Base-by-base conservation (phyloP, 768 basidiomycete species). In the Lactarius indigo region DNA sequence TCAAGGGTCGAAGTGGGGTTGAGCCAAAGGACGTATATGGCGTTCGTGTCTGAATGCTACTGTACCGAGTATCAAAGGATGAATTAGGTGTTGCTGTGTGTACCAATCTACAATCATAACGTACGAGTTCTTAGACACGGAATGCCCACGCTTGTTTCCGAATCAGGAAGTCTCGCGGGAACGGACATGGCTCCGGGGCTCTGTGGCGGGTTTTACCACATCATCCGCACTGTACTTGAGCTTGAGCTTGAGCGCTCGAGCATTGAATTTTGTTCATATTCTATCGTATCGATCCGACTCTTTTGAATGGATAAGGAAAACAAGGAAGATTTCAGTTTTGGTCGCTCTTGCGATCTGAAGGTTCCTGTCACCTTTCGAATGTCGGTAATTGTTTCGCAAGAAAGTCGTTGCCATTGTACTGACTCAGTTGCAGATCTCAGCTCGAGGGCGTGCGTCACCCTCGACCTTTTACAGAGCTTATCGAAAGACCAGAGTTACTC, bases 311-410 rank as follows among this genome's bases (percentile, higher is more conserved):
- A 85, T 76, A 85, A 85, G 70, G 84, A 85, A 70, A 85, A 86
- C 73, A 82, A 90, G 41, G 91, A 94, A 72, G 94, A 97, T 76
- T 93, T 95, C 72, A 94, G 93, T 2, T 97, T 96, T 74, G 95
- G 94, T 7, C 90, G 90, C 74, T 85, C 95, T 23, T 91, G 91
- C 62, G 92, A 96, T 75, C 83, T 97, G 66, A 95, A 92, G 75
- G 77, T 92, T 9, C 92, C 91, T 2, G 85, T 96, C 12, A 94
- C 94, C 12, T 87, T 94, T 73, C 85, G 92, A 74, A 91, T 94
- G 92, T 91, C 65, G 52, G 70, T 68, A 41, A 3, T 50, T 3
- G 13, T 57, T n/a, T n/a, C n/a, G 30, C 30, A n/a, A 8, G 28
- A 1, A 0, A 52, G 23, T 52, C 23, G 7, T 39, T 28, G 18